Conservation (phyloP, 129 eudicot species). For the Artemisia tridentata region DNA sequence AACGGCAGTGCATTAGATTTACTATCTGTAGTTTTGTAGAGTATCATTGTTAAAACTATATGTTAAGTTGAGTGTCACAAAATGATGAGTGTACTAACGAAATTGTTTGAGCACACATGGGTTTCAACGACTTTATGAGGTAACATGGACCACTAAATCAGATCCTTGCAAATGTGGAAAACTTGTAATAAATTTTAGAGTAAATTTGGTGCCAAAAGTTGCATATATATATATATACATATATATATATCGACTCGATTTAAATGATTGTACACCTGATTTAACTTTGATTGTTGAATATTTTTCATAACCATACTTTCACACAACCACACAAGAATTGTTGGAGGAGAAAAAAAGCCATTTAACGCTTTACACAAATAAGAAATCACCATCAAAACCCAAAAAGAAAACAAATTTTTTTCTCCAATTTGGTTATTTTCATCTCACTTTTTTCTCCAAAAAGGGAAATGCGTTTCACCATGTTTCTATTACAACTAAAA, state of each 20-base stretch:
- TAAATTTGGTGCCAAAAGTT: background rate
- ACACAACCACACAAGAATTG: constrained; percentile 31
- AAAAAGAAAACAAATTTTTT: background rate
- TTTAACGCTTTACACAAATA: constrained; percentile 25
- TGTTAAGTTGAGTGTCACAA: no score
- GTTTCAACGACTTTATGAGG: background rate
- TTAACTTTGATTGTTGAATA: no score
- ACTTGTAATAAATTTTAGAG: background rate
- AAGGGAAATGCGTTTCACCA: background rate
- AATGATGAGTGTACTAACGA: background rate
- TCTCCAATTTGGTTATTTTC: background rate
- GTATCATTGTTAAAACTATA: no score
- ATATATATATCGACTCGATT: background rate
- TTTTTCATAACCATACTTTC: no score
- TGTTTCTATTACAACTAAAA: background rate
- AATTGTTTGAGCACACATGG: background rate
- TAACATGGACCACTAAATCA: constrained; percentile 1
- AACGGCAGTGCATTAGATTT: no score
- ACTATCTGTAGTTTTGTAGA: no score
- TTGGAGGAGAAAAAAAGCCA: constrained; percentile 31
- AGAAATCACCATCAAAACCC: constrained; percentile 20
- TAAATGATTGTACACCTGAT: background rate
- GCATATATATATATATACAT: background rate
- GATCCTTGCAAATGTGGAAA: background rate
- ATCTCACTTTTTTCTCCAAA: background rate